Percentiles rank a stretch among this genome's conserved stretches.
Conservation (phyloP, 1,284 basidiomycete species). For the Fomitopsis betulina region DNA sequence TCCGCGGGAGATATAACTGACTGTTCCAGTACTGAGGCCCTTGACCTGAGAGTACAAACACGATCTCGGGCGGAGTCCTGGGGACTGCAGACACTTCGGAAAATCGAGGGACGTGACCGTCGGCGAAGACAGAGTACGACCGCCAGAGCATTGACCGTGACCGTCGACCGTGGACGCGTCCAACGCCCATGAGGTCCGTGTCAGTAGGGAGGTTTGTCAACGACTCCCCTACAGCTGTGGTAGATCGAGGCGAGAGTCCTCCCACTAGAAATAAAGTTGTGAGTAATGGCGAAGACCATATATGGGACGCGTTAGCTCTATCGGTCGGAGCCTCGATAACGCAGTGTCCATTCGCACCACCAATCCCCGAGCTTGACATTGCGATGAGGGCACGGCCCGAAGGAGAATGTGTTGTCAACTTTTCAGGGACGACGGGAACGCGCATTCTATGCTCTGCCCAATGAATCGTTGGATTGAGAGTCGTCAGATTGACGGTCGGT, state of each 20-base stretch:
- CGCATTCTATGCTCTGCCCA: constrained; percentile 31
- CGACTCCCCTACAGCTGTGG: constrained; percentile 15
- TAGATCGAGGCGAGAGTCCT: constrained; percentile 28
- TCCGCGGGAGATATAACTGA: not conserved
- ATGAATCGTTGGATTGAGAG: constrained; percentile 33
- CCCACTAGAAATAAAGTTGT: constrained; percentile 30
- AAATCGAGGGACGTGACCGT: constrained; percentile 9
- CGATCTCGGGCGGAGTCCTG: constrained; percentile 24
- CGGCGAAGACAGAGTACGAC: constrained; percentile 14
- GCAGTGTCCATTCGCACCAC: constrained; percentile 37
- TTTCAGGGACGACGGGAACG: constrained; percentile 18
- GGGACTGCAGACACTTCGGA: constrained; percentile 22
- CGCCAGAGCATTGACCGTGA: constrained; percentile 33
- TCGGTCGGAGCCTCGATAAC: constrained; percentile 33
- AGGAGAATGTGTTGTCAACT: constrained; percentile 30
- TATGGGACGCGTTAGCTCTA: not conserved
- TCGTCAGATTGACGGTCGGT: constrained; percentile 34
- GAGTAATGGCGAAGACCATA: too few relatives aligned
- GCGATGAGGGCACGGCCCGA: constrained; percentile 25
- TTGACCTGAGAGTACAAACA: constrained; percentile 19
- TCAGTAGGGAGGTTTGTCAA: not conserved
- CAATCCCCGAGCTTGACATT: constrained; percentile 40
- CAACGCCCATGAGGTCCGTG: too few relatives aligned
- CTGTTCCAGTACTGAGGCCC: constrained; percentile 8
- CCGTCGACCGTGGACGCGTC: constrained; percentile 20